These are phyloP conservation scores for Metroxylon sagu DNA, from an alignment of 176 grass and related monocot species.

Conservation along the genomic window DNA sequence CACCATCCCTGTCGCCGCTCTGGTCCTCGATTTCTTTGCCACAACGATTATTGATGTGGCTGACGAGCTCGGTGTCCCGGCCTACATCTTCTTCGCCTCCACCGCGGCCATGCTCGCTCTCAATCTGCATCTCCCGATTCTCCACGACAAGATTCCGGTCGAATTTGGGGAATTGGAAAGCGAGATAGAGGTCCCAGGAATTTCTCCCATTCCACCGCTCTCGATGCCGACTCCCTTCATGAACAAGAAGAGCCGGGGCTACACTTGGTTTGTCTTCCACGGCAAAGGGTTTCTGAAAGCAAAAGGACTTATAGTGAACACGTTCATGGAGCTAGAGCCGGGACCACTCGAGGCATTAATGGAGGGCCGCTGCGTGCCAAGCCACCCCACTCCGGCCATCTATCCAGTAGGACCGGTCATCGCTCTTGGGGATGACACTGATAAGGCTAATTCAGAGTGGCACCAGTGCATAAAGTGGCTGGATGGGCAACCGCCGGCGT, in stretches of 20 bases:
- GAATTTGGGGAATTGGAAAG: conserved; percentile 22
- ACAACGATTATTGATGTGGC: conserved; percentile 37
- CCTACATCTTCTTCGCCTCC: conserved; percentile 56
- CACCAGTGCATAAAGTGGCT: conserved; percentile 51
- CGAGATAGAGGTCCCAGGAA: conserved; percentile 29
- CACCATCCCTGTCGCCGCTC: not conserved
- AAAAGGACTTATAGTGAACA: conserved; percentile 42
- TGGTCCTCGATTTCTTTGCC: conserved; percentile 56
- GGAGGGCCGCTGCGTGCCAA: conserved; percentile 3
- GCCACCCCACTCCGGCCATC: conserved; percentile 6
- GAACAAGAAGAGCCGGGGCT: conserved; percentile 27
- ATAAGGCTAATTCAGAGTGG: not conserved
- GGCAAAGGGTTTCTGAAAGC: conserved; percentile 22
- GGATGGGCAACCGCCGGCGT: conserved; percentile 34
- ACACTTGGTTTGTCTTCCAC: conserved; percentile 32
- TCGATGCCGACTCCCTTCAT: conserved; percentile 24
- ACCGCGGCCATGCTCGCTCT: conserved; percentile 29
- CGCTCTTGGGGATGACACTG: not conserved
- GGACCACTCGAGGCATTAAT: conserved; percentile 14
- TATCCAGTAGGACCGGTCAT: conserved; percentile 28
- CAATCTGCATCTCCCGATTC: conserved; percentile 24
- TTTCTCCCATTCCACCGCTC: conserved; percentile 26
- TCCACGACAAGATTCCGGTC: conserved; percentile 14
- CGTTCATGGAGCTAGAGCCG: conserved; percentile 25
- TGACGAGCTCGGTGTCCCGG: conserved; percentile 24